Percentiles rank a stretch among this genome's conserved stretches.
Evolutionary conservation across 257 asterid genomes (phyloP).

Genomic region (Penstemon eatonii): DNA sequence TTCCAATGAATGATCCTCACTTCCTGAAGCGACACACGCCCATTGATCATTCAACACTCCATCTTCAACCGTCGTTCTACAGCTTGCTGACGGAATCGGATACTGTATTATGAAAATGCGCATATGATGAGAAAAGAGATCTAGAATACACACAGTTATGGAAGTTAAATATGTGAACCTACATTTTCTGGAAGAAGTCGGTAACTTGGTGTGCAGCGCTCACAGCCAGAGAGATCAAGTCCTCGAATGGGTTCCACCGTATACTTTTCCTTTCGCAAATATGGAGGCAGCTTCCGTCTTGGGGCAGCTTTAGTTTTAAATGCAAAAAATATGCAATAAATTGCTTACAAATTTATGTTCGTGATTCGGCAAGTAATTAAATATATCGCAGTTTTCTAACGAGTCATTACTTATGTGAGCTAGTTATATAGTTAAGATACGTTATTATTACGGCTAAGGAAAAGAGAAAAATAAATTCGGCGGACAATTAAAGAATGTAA

Average conservation of each 20-base stretch:
- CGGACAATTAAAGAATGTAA: background rate
- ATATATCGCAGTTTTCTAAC: background rate
- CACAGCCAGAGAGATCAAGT: conserved; percentile 81
- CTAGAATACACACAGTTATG: background rate
- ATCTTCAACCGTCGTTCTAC: conserved; percentile 62
- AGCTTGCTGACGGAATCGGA: conserved; percentile 77
- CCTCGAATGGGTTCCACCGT: conserved; percentile 74
- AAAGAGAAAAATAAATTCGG: conserved; percentile 11
- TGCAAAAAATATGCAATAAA: conserved; percentile 19
- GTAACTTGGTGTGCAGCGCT: conserved; percentile 86
- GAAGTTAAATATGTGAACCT: conserved; percentile 25
- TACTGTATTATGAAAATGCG: conserved; percentile 54
- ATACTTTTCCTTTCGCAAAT: conserved; percentile 66
- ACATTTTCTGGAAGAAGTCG: conserved; percentile 88
- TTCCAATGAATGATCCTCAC: conserved; percentile 96
- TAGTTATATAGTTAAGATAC: background rate
- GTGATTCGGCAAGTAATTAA: conserved; percentile 18
- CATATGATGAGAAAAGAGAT: conserved; percentile 30
- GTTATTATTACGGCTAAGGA: background rate
- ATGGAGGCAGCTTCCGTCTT: conserved; percentile 59
- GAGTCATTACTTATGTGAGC: background rate
- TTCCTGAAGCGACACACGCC: conserved; percentile 98
- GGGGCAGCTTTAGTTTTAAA: conserved; percentile 37
- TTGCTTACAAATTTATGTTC: conserved; percentile 19
- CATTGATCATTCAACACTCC: conserved; percentile 85